Evolutionary conservation across 2,329 filamentous ascomycete genomes (phyloP).

Genomic region (Chrysoporthe puriensis): DNA sequence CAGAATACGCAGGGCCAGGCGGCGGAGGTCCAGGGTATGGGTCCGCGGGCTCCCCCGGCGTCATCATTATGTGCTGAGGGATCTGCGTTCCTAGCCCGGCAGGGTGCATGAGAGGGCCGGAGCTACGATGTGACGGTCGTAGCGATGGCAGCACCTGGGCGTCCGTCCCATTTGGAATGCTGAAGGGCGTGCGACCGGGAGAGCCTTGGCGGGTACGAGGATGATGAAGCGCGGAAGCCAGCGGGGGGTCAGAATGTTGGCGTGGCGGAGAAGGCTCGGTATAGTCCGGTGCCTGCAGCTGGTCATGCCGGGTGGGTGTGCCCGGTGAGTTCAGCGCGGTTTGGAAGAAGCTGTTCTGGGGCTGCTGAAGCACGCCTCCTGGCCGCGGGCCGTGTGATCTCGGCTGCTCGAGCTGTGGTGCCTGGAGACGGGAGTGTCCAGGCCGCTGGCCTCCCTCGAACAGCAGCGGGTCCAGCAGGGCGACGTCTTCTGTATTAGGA

Average conservation of each 20-base stretch:
- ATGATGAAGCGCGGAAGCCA: slow-evolving; percentile 14
- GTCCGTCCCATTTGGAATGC: slow-evolving; percentile 24
- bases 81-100: slow-evolving; percentile 13
- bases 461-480: slow-evolving; percentile 22
- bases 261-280: slow-evolving; percentile 20
- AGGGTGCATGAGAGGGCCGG: slow-evolving; percentile 23
- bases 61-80: slow-evolving; percentile 20
- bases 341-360: slow-evolving; percentile 28
- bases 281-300: slow-evolving; percentile 15
- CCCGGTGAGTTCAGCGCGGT: slow-evolving; percentile 28
- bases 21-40: slow-evolving; percentile 13
- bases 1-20: slow-evolving; percentile 17
- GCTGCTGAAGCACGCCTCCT: slow-evolving; percentile 20
- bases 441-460: slow-evolving; percentile 25
- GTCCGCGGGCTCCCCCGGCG: slow-evolving; percentile 7
- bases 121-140: slow-evolving; percentile 23
- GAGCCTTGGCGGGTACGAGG: slow-evolving; percentile 16
- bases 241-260: slow-evolving; percentile 15
- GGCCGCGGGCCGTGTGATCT: slow-evolving; percentile 26
- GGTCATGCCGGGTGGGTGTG: slow-evolving; percentile 15
- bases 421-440: slow-evolving; percentile 19
- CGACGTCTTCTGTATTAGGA: slow-evolving; percentile 27
- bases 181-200: slow-evolving; percentile 28
- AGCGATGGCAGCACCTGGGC: slow-evolving; percentile 21
- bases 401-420: slow-evolving; percentile 17